These are phyloP conservation scores for Pisolithus thermaeus DNA, from an alignment of 1,284 basidiomycete genomes.

Conservation along the genomic window DNA sequence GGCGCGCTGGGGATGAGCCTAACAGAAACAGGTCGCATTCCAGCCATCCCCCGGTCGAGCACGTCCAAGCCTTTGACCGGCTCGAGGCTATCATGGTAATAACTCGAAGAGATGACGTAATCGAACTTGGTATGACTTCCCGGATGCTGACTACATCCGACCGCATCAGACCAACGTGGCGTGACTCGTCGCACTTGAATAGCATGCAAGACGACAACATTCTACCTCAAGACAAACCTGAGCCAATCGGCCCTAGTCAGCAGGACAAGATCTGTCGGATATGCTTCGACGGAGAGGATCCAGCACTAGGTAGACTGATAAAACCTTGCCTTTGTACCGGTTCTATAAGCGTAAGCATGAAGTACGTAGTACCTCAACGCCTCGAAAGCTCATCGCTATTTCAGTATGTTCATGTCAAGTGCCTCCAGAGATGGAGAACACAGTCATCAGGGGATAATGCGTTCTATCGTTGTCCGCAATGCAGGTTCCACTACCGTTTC, in stretches of 20 bases:
- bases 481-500: conserved; percentile 69
- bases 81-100: no score
- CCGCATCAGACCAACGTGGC: no score
- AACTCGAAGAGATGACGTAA: no score
- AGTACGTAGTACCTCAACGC: not conserved
- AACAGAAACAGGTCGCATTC: not conserved
- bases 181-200: not conserved
- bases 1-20: no score
- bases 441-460: conserved; percentile 50
- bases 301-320: conserved; percentile 61
- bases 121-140: not conserved
- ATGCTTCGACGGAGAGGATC: conserved; percentile 58
- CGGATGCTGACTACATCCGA: no score
- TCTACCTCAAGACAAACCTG: conserved; percentile 6
- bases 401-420: conserved; percentile 72
- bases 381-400: conserved; percentile 13
- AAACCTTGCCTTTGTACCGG: conserved; percentile 74
- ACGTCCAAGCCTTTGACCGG: no score
- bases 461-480: conserved; percentile 73
- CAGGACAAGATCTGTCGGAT: conserved; percentile 66
- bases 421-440: conserved; percentile 67
- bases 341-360: conserved; percentile 61
- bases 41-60: no score
- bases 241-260: conserved; percentile 7
- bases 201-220: conserved; percentile 14